Evolutionary conservation across 371 early-diverging fungal species (phyloP), one percentile per base, ranked within the genome.

Genomic region (Thermomucor indicae-seudaticae): DNA sequence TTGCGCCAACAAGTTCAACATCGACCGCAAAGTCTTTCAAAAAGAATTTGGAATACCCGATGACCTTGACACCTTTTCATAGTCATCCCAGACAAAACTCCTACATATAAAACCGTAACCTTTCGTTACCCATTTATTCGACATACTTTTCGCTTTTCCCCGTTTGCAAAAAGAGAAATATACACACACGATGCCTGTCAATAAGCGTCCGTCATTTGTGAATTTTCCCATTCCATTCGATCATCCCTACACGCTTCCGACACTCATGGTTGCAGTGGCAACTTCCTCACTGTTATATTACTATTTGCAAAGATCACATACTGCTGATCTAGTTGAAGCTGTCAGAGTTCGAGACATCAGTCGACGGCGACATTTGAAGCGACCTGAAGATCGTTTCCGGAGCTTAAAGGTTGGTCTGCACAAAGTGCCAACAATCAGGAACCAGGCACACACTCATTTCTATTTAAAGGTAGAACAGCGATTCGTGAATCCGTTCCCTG

Each of bases 31-130:
- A 2, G 81, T 82, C 8, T 93, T 98, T 57, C 71, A 81, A 56
- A 64, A 75, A 53, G 70, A 79, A 44, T 96, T 97, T 78, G 72
- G 67, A 6, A 83, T 97, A 7, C 67, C 81, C 1, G 89, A 86
- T 14, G 93, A 93, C 31, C 69, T 96, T 61, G 97, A 97, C 57
- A 84, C 71, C 4, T 42, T 88, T 1, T 59, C 66, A 17, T 75
- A 39, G 64, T 23, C 37, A 5, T 37, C n/a, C n/a, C n/a, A n/a
- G n/a, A n/a, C n/a, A n/a, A n/a, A n/a, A n/a, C n/a, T n/a, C n/a
- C n/a, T n/a, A n/a, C n/a, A n/a, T n/a, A 35, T 28, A n/a, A 16
- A 50, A 24, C 47, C 47, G 35, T 32, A 30, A 35, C 34, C 32
- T 47, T 32, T 4, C 30, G 20, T 22, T 22, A 1, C 44, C 24